phyloP scores from a whole-genome alignment of 2,329 filamentous ascomycete species.

The Cladosporium sp. region DNA sequence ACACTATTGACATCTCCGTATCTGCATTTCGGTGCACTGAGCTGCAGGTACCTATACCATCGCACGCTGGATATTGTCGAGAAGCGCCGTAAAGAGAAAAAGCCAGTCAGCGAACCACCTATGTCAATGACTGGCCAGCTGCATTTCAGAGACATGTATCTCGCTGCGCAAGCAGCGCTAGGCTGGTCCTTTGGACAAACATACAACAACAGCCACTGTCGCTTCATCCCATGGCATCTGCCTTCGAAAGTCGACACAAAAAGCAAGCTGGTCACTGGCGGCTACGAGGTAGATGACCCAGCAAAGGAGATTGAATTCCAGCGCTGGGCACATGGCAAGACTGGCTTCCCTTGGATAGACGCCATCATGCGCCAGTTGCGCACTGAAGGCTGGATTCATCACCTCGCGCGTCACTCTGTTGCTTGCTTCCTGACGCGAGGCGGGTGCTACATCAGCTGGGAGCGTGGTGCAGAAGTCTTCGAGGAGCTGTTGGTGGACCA shows the following conservation, averaged over 20 bases:
- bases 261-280: slow-evolving; percentile 55
- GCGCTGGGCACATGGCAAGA: slow-evolving; percentile 68
- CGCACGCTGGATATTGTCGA: slow-evolving; percentile 64
- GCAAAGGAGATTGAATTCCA: slow-evolving; percentile 67
- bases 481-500: slow-evolving; percentile 76
- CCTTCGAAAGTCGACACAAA: slow-evolving; percentile 61
- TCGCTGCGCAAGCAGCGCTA: slow-evolving; percentile 70
- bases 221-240: slow-evolving; percentile 80
- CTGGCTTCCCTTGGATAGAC: slow-evolving; percentile 80
- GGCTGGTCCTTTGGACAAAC: slow-evolving; percentile 67
- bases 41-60: slow-evolving; percentile 74
- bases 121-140: slow-evolving; percentile 72
- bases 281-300: slow-evolving; percentile 64
- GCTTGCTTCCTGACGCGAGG: slow-evolving; percentile 80
- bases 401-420: slow-evolving; percentile 74
- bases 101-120: slow-evolving; percentile 56
- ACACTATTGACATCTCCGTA: slow-evolving; percentile 74
- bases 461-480: slow-evolving; percentile 76
- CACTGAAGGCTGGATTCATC: slow-evolving; percentile 76
- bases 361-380: slow-evolving; percentile 75
- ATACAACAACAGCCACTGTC: slow-evolving; percentile 63
- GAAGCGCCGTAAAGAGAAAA: slow-evolving; percentile 59
- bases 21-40: slow-evolving; percentile 73
- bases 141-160: slow-evolving; percentile 82
- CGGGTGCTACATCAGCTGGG: slow-evolving; percentile 78